Evolutionary conservation across 202 grass and related monocot genomes (phyloP).

Genomic region (Hordeum pubiflorum): DNA sequence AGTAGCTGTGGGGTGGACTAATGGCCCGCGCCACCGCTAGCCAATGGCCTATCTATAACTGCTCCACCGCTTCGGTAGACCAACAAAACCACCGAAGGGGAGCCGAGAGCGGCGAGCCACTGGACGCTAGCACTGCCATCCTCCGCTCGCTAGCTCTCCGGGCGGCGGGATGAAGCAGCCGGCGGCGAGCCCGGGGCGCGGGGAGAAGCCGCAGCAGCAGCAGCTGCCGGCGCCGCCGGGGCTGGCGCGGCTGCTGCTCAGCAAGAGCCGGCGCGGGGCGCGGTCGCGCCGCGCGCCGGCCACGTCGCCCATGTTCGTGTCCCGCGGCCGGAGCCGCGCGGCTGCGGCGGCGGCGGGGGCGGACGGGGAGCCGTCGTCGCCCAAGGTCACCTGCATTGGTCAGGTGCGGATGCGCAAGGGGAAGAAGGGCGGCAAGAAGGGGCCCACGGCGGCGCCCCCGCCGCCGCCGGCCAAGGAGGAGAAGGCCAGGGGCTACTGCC

Average conservation of each 20-base stretch:
- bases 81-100: too few relatives aligned
- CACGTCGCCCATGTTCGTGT: conserved; percentile 71
- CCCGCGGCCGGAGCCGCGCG: conserved; percentile 41
- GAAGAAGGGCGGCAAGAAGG: conserved; percentile 34
- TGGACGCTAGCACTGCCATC: background rate
- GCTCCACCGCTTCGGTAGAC: background rate
- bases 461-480: background rate
- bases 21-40: background rate
- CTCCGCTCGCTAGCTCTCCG: background rate
- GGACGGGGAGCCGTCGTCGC: conserved; percentile 79
- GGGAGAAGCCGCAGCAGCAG: conserved; percentile 77
- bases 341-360: conserved; percentile 17
- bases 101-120: background rate
- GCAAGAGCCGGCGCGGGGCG: conserved; percentile 58
- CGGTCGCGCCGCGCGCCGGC: conserved; percentile 32
- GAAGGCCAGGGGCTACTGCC: conserved; percentile 37
- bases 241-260: conserved; percentile 59
- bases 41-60: background rate
- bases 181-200: conserved; percentile 65
- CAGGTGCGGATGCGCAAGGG: conserved; percentile 84
- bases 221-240: conserved; percentile 53
- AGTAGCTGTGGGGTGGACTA: background rate
- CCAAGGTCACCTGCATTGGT: conserved; percentile 98
- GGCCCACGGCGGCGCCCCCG: background rate
- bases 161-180: conserved; percentile 37